Evolutionary conservation across 2,329 filamentous ascomycete species (phyloP).

Genomic region (Falciphora oryzae): DNA sequence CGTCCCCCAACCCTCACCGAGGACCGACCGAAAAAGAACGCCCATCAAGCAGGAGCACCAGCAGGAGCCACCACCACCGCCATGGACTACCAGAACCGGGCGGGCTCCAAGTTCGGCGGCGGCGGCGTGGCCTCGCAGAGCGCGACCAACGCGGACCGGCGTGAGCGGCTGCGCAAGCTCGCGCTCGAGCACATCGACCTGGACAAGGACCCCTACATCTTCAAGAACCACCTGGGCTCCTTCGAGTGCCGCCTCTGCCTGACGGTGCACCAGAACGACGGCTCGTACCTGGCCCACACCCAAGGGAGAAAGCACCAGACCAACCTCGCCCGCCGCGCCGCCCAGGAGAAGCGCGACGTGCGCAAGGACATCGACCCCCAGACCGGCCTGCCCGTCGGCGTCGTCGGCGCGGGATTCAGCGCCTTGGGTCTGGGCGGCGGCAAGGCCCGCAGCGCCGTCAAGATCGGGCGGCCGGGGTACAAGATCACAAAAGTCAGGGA

Average conservation of each 20-base stretch:
- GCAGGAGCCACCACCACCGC: conserved; percentile 4
- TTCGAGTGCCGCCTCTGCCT: conserved; percentile 97
- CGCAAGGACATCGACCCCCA: conserved; percentile 60
- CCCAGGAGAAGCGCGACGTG: conserved; percentile 90
- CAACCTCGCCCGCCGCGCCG: conserved; percentile 89
- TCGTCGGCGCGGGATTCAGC: conserved; percentile 63
- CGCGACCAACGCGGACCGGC: conserved; percentile 92
- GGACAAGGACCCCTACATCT: conserved; percentile 99
- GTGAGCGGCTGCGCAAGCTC: conserved; percentile 94
- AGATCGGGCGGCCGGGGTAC: conserved; percentile 94
- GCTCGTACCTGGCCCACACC: conserved; percentile 96
- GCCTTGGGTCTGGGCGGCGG: conserved; percentile 46
- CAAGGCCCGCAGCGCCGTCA: conserved; percentile 74
- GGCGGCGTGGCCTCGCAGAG: conserved; percentile 92
- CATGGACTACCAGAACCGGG: conserved; percentile 83
- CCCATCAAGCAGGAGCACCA: background rate
- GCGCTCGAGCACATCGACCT: conserved; percentile 98
- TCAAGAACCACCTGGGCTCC: conserved; percentile 97
- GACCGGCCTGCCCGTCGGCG: conserved; percentile 65
- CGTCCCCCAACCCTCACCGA: too few species aligned
- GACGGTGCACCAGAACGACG: conserved; percentile 98
- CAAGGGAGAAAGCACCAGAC: conserved; percentile 99
- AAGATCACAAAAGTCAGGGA: conserved; percentile 96
- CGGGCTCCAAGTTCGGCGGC: conserved; percentile 95
- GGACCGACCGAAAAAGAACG: too few species aligned